Percentiles rank a stretch among this genome's conserved stretches.
Evolutionary conservation across 2,329 filamentous ascomycete species (phyloP).

Genomic region (Claviceps arundinis): DNA sequence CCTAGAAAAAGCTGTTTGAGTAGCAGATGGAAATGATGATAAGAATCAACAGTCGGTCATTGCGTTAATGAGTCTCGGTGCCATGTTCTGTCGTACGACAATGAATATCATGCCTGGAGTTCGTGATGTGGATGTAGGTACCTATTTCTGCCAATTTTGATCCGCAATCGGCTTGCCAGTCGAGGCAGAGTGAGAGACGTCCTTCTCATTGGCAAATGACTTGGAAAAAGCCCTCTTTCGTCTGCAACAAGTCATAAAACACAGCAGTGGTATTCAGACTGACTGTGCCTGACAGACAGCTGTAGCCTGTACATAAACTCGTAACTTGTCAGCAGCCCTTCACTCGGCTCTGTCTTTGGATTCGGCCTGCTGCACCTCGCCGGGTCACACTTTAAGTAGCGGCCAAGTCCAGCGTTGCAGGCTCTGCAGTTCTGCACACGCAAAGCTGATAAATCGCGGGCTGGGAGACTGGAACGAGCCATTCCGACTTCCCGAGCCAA

Average conservation of each 20-base stretch:
- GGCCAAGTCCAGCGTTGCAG: constrained; percentile 1
- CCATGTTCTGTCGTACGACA: neutral
- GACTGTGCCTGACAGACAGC: neutral
- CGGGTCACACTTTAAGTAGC: constrained; percentile 1
- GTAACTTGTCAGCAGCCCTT: neutral
- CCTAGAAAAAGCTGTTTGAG: neutral
- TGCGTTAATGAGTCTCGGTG: neutral
- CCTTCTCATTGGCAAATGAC: neutral
- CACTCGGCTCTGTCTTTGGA: neutral
- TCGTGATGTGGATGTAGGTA: neutral
- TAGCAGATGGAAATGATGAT: neutral
- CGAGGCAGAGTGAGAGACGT: neutral
- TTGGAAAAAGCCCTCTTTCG: no score
- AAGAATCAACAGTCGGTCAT: neutral
- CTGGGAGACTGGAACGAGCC: constrained; percentile 10
- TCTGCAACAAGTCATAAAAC: no score
- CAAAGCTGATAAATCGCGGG: constrained; percentile 18
- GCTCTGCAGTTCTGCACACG: constrained; percentile 4
- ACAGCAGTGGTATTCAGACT: no score
- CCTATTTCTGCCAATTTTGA: neutral
- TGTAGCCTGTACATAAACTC: neutral
- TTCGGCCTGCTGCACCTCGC: neutral
- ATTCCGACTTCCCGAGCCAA: constrained; percentile 1
- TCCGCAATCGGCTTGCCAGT: neutral
- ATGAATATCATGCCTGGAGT: neutral